These are phyloP conservation scores for Acanthamoeba healyi DNA, from an alignment of 208 protist genomes.

Conservation along the genomic window DNA sequence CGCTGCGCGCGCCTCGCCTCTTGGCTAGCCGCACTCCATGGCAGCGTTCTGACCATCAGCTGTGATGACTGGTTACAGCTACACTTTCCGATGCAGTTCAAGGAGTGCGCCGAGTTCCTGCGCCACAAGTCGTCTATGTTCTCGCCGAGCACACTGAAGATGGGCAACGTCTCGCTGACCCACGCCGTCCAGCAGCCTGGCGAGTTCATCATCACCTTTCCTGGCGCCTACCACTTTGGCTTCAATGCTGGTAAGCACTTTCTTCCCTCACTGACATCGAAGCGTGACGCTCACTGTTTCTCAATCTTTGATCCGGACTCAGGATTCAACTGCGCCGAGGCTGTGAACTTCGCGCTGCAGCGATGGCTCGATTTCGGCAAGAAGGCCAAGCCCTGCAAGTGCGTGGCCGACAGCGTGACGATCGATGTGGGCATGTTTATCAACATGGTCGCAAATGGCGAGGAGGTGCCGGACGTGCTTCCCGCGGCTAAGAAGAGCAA, in stretches of 20 bases:
- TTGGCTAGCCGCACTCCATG: too few relatives aligned
- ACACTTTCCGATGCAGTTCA: constrained; percentile 70
- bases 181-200: constrained; percentile 75
- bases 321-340: constrained; percentile 85
- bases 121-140: constrained; percentile 79
- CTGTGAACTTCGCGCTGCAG: constrained; percentile 83
- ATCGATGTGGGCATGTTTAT: constrained; percentile 69
- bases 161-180: constrained; percentile 71
- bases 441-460: constrained; percentile 37
- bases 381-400: constrained; percentile 74
- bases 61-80: not conserved
- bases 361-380: constrained; percentile 81
- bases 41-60: too few relatives aligned
- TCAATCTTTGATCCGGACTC: not conserved
- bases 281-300: not conserved
- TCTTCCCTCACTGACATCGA: not conserved
- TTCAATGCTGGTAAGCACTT: constrained; percentile 78
- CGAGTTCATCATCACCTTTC: constrained; percentile 85
- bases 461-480: not conserved
- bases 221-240: constrained; percentile 83
- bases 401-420: constrained; percentile 71
- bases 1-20: too few relatives aligned
- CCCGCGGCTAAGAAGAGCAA: constrained; percentile 19
- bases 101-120: constrained; percentile 77
- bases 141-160: constrained; percentile 69